Evolutionary conservation across 768 basidiomycete species (phyloP).

Genomic region (Boletus coccyginus): DNA sequence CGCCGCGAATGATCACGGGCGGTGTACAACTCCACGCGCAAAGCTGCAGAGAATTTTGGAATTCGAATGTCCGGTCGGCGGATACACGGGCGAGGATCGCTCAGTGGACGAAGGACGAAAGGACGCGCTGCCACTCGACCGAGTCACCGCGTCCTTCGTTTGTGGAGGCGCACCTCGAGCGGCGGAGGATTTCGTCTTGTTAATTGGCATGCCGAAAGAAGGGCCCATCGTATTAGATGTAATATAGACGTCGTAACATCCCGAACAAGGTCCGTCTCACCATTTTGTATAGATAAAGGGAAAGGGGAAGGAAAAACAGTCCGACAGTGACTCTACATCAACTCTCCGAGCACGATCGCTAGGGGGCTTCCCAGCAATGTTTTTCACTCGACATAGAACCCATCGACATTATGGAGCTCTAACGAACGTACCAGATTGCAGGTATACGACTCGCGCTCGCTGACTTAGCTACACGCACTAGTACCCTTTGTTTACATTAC

Average conservation of each 20-base stretch:
- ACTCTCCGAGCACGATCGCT: background rate
- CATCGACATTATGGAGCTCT: background rate
- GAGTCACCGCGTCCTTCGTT: slow-evolving; percentile 54
- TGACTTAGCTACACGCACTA: too few relatives aligned
- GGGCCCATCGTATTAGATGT: background rate
- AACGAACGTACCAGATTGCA: too few relatives aligned
- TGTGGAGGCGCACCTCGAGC: slow-evolving; percentile 43
- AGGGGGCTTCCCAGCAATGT: background rate
- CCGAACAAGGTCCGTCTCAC: slow-evolving; percentile 12
- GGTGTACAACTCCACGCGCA: too few relatives aligned
- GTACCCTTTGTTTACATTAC: too few relatives aligned
- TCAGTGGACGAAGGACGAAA: slow-evolving; percentile 46
- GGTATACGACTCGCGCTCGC: too few relatives aligned
- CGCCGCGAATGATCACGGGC: too few relatives aligned
- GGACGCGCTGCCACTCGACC: slow-evolving; percentile 46
- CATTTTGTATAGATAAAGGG: too few relatives aligned
- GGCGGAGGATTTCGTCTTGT: background rate
- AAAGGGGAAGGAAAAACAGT: background rate
- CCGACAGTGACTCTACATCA: background rate
- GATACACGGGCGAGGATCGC: slow-evolving; percentile 75
- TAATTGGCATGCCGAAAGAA: background rate
- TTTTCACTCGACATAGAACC: background rate
- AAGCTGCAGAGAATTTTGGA: too few relatives aligned
- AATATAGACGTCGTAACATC: too few relatives aligned
- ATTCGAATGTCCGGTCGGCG: too few relatives aligned